phyloP scores from a whole-genome alignment of 768 basidiomycete species.

The Amanita rubescens region DNA sequence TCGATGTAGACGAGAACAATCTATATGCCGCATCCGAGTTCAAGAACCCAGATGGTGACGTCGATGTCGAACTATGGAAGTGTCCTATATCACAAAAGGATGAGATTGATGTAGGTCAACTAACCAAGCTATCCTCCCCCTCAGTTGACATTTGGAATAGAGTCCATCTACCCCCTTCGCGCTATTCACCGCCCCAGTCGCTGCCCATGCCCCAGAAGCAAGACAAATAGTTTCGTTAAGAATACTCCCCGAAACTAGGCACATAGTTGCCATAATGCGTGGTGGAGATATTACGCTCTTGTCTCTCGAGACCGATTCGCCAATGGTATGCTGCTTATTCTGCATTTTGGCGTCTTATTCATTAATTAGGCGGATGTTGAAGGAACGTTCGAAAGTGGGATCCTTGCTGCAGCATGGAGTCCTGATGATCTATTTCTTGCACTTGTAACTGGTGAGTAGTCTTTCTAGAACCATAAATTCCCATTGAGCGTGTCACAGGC shows the following conservation, averaged over 20 bases:
- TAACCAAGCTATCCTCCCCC: background rate
- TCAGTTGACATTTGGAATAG: constrained; percentile 5
- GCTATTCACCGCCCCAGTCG: constrained; percentile 30
- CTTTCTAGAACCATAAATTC: background rate
- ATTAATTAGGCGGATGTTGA: constrained; percentile 62
- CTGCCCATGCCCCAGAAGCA: constrained; percentile 16
- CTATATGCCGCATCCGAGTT: constrained; percentile 53
- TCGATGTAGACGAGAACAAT: constrained; percentile 59
- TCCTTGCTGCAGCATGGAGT: constrained; percentile 80
- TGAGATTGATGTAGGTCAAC: constrained; percentile 11
- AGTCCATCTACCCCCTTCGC: constrained; percentile 22
- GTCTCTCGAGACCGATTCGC: constrained; percentile 23
- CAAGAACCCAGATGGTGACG: constrained; percentile 36
- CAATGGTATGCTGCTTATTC: constrained; percentile 25
- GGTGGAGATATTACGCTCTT: constrained; percentile 80
- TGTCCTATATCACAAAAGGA: constrained; percentile 18
- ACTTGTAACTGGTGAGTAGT: constrained; percentile 62
- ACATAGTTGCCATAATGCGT: constrained; percentile 58
- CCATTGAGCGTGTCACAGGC: constrained; percentile 27
- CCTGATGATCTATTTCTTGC: constrained; percentile 87
- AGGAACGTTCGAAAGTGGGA: constrained; percentile 80
- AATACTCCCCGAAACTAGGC: constrained; percentile 65
- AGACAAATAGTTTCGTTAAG: constrained; percentile 56
- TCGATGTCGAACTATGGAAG: constrained; percentile 55
- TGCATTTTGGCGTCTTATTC: background rate